Evolutionary conservation across 192 early-diverging fungal species (phyloP).

Genomic region (Linnemannia hyalina): DNA sequence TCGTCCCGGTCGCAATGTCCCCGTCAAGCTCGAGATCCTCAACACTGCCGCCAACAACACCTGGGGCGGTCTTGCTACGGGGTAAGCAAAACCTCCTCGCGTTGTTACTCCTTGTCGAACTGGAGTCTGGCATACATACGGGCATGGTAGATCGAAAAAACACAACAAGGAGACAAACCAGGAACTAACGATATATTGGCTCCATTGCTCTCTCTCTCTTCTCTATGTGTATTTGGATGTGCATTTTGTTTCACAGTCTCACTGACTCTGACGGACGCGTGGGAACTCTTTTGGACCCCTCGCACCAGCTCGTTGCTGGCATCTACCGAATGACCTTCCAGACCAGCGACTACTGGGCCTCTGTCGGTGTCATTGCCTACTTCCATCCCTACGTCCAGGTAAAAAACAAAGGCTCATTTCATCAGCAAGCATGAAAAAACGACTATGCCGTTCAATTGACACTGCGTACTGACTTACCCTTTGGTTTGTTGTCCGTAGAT

Average conservation of each 20-base stretch:
- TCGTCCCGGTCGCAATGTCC: slow-evolving; percentile 77
- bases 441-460: background rate
- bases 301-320: slow-evolving; percentile 72
- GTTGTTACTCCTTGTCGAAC: background rate
- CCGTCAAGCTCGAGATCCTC: slow-evolving; percentile 73
- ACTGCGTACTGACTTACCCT: background rate
- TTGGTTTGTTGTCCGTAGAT: slow-evolving; percentile 50
- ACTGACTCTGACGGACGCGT: slow-evolving; percentile 88
- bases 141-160: too few relatives aligned
- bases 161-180: background rate
- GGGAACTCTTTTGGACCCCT: slow-evolving; percentile 69
- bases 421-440: background rate
- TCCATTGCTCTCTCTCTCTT: background rate
- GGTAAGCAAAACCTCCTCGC: slow-evolving; percentile 3
- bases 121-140: background rate
- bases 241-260: slow-evolving; percentile 10
- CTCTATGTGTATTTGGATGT: background rate
- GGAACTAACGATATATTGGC: background rate
- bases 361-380: slow-evolving; percentile 67
- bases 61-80: slow-evolving; percentile 53
- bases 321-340: slow-evolving; percentile 87
- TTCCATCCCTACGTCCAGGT: slow-evolving; percentile 89
- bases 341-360: slow-evolving; percentile 78
- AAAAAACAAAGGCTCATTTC: slow-evolving; percentile 22
- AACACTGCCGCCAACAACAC: slow-evolving; percentile 54